Base-by-base conservation (phyloP, 2,329 filamentous ascomycete species). In the Diplocarpon rosae region DNA sequence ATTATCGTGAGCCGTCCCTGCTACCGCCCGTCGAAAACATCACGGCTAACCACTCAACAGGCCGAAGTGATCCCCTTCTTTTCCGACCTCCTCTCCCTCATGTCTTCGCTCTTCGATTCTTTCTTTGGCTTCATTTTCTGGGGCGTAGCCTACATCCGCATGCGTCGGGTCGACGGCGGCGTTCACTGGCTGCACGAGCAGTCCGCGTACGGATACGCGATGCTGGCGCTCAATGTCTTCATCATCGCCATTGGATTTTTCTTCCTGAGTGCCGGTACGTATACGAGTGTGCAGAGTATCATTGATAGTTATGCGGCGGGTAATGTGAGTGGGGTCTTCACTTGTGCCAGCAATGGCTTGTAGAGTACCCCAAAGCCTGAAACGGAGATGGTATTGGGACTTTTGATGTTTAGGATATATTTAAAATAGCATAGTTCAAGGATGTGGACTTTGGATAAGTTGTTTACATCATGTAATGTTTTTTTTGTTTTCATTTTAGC, bases 51-150 rank as follows among this genome's bases (percentile, higher is more conserved):
- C n/a, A 7, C 14, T 14, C 13, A 15, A 2, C 30, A 50, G 48
- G 85, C 89, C 1, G 85, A 95, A 62, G 81, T 94, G 37, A 95
- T 95, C 58, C 88, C 88, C 0, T 95, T 95, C 72, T 95, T 95
- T 68, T 83, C 80, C 8, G 87, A 57, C 30, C 1, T 80, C 2
- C 64, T 79, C n/a, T 80, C 79, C 4, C 69, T 87, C 49, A 85
- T 88, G 81, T 84, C 80, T n/a, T 86, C 86, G 3, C 74, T 95
- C 1, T 95, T 95, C 60, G 87, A 95, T 65, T 90, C 84, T 43
- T 90, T 88, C 72, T 90, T 90, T 57, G 89, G 89, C 17, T 95
- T 95, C 70, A 94, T 95, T 59, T 95, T 95, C 70, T 95, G 85
- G 85, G 85, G 83, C 11, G 74, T 86, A 1, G 85, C 84, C 0